Conservation (phyloP, 139 green algal genomes). For the Ettlia oleoabundans region DNA sequence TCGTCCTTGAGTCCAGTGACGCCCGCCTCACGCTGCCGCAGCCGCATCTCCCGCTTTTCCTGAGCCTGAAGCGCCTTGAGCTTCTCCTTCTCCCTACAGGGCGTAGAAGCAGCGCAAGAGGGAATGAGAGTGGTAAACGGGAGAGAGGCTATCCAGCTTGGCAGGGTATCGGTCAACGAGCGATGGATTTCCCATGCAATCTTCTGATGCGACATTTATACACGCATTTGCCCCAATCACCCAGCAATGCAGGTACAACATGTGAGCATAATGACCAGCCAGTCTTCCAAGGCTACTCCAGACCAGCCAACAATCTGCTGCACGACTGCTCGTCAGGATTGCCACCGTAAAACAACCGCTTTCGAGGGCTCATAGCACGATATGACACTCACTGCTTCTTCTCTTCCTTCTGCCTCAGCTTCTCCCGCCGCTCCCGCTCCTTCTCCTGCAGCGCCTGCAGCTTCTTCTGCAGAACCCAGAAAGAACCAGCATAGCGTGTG, state of each 20-base stretch:
- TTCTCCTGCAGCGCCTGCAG: constrained; percentile 43
- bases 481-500: no score
- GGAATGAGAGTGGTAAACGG: neutral
- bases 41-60: constrained; percentile 54
- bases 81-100: constrained; percentile 76
- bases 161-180: no score
- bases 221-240: no score
- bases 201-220: no score
- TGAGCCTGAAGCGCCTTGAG: constrained; percentile 61
- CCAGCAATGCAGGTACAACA: no score
- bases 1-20: constrained; percentile 72
- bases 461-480: constrained; percentile 46
- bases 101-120: neutral
- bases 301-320: no score
- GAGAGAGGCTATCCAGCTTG: neutral
- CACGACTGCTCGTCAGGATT: no score
- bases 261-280: no score
- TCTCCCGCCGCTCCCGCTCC: constrained; percentile 47
- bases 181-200: no score
- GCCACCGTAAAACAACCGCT: no score
- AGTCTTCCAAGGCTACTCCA: no score
- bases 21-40: constrained; percentile 37
- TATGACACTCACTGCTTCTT: constrained; percentile 21
- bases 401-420: constrained; percentile 38
- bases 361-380: no score